Conservation (phyloP, 2,329 filamentous ascomycete species). For the Claviceps cyperi region DNA sequence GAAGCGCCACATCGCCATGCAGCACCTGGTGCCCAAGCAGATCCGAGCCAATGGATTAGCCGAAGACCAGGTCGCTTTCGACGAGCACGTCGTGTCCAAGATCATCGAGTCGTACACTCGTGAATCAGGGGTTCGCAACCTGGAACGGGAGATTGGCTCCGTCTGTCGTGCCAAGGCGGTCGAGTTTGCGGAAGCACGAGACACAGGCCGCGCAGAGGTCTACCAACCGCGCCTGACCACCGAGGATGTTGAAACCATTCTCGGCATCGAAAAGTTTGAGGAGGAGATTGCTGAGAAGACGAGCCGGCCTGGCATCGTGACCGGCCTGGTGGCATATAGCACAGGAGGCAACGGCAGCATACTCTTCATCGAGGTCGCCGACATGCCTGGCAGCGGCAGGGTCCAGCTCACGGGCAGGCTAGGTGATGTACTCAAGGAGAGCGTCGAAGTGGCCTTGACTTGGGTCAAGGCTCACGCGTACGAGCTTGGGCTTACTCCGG, state of each 20-base stretch:
- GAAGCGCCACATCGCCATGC: slow-evolving; percentile 86
- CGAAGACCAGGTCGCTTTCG: slow-evolving; percentile 59
- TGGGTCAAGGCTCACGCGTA: slow-evolving; percentile 97
- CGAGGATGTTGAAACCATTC: slow-evolving; percentile 74
- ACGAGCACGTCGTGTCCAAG: slow-evolving; percentile 77
- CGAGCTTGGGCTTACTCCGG: slow-evolving; percentile 69
- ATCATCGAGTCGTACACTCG: slow-evolving; percentile 95
- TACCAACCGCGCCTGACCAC: slow-evolving; percentile 65
- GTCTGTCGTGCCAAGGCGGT: slow-evolving; percentile 94
- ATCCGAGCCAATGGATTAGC: slow-evolving; percentile 77
- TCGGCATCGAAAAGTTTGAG: slow-evolving; percentile 87
- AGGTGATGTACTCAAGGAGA: slow-evolving; percentile 92
- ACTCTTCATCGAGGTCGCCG: slow-evolving; percentile 93
- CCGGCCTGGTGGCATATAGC: slow-evolving; percentile 87
- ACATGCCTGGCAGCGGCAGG: slow-evolving; percentile 85
- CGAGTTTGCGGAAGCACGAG: slow-evolving; percentile 81
- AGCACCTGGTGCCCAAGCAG: slow-evolving; percentile 93
- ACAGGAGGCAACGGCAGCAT: slow-evolving; percentile 89
- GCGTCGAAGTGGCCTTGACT: slow-evolving; percentile 84
- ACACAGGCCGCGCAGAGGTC: slow-evolving; percentile 48
- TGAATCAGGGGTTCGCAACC: slow-evolving; percentile 87
- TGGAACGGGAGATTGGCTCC: slow-evolving; percentile 88
- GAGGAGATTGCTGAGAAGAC: slow-evolving; percentile 88
- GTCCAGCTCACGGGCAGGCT: slow-evolving; percentile 95
- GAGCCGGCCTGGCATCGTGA: slow-evolving; percentile 79